These are phyloP conservation scores for Fusarium sp. DNA, from an alignment of 2,329 filamentous ascomycete genomes.

Conservation along the genomic window DNA sequence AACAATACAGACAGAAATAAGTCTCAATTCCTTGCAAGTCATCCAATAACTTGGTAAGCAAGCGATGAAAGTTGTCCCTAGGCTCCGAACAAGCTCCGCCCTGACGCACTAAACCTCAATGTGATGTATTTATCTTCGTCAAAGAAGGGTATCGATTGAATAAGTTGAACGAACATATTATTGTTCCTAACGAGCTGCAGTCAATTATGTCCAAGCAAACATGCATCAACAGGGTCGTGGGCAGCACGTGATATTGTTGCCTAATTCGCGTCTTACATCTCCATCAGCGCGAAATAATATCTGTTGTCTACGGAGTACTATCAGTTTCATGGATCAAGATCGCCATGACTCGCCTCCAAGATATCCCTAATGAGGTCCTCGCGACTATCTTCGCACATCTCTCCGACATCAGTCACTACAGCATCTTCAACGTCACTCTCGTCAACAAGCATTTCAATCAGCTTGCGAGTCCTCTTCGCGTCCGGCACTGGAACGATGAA, in stretches of 20 bases:
- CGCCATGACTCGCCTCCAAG: neutral
- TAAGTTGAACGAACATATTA: fast-evolving
- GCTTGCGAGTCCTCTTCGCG: neutral
- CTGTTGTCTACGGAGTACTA: no score
- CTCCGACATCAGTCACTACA: neutral
- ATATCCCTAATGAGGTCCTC: neutral
- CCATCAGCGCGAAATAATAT: neutral
- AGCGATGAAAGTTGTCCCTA: no score
- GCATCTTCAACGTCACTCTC: neutral
- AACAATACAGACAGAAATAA: no score
- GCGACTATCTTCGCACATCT: neutral
- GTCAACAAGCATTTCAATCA: neutral
- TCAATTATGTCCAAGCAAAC: fast-evolving
- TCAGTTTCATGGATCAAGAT: neutral
- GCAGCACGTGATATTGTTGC: neutral
- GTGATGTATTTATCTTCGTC: no score
- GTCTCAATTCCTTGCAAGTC: no score
- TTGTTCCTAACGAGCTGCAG: fast-evolving
- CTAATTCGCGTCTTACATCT: neutral
- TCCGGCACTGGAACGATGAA: neutral
- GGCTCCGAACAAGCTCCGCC: no score
- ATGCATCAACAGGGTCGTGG: neutral
- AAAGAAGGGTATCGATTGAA: no score
- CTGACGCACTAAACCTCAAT: no score
- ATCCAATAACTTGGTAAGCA: no score